Evolutionary conservation across 1,284 basidiomycete species (phyloP), one percentile per base, ranked within the genome.

Genomic region (Rhodotorula mucilaginosa): DNA sequence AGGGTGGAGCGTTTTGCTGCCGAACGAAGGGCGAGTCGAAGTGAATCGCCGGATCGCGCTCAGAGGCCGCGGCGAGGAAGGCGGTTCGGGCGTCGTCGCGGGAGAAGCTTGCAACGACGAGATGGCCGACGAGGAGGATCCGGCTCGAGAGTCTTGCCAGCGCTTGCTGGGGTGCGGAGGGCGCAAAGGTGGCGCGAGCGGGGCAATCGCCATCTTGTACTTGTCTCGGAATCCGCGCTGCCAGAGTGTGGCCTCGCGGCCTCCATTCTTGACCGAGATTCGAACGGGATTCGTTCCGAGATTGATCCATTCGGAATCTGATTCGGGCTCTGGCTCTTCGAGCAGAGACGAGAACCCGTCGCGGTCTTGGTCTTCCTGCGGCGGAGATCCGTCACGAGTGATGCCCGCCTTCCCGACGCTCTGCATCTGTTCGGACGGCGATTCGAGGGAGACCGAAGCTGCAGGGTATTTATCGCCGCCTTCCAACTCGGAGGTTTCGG

Each of bases 161-260:
- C 18, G n/a, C 21, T 23, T n/a, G 16, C 23, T 21, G 1, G 34
- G 18, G 31, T 66, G 46, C 44, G 58, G 46, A 5, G 51, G 46
- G 12, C 60, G 68, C 31, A 48, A 51, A n/a, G 66, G 72, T 19
- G 52, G 58, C 7, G 49, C 58, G 51, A 68, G 71, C 4, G 71
- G 66, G 1, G 61, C 61, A 34, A 70, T 34, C 21, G 67, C 68
- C 59, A 75, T 69, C 31, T 67, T 69, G 65, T 75, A 74, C 49
- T 58, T 78, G 70, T 81, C 80, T 6, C 80, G 79, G 31, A 81
- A 77, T 15, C 80, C 80, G 15, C 79, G 76, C 0, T 80, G 72
- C 65, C 79, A 81, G 10, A 81, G 79, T 34, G 80, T 81, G 44
- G 78, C 72, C 44, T 78, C 80, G 29, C 75, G 74, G 21, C 80